These are phyloP conservation scores for Sugiyamaella neomexicana DNA, from an alignment of 1,139 yeast species.

Conservation along the genomic window DNA sequence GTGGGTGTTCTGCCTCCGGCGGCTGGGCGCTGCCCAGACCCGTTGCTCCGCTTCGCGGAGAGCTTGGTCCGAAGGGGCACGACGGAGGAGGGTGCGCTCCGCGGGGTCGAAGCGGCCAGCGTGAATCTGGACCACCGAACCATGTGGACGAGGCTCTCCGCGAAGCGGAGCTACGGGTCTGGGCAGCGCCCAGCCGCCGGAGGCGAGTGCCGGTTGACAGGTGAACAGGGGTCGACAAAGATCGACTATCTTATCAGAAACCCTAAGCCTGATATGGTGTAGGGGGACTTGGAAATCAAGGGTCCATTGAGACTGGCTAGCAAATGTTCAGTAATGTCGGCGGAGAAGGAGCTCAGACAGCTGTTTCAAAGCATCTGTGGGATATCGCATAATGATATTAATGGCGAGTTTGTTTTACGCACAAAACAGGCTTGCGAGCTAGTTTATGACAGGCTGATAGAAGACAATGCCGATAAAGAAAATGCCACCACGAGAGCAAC, in stretches of 20 bases:
- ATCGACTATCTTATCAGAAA: neutral
- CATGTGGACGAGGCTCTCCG: neutral
- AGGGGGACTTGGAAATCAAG: neutral
- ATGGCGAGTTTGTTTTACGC: slow-evolving; percentile 3
- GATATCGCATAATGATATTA: neutral
- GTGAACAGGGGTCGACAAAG: too few relatives aligned
- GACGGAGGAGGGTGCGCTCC: too few relatives aligned
- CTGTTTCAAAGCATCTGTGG: slow-evolving; percentile 11
- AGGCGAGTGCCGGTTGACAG: too few relatives aligned
- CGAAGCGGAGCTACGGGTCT: too few relatives aligned
- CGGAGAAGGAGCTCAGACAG: neutral
- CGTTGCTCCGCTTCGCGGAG: neutral
- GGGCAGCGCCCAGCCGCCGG: too few relatives aligned
- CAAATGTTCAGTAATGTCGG: neutral
- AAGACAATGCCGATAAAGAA: neutral
- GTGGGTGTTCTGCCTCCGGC: too few relatives aligned
- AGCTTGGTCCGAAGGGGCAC: too few relatives aligned
- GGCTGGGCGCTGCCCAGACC: too few relatives aligned
- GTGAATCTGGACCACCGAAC: neutral
- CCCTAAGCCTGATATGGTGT: neutral
- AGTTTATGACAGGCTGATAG: slow-evolving; percentile 2
- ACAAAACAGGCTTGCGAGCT: slow-evolving; percentile 7
- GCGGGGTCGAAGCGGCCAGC: too few relatives aligned
- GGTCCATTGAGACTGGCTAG: neutral
- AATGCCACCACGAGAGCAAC: too few relatives aligned